Evolutionary conservation across 2,329 filamentous ascomycete genomes (phyloP), one percentile per base, ranked within the genome.

Genomic region (Ophiostoma piceae): DNA sequence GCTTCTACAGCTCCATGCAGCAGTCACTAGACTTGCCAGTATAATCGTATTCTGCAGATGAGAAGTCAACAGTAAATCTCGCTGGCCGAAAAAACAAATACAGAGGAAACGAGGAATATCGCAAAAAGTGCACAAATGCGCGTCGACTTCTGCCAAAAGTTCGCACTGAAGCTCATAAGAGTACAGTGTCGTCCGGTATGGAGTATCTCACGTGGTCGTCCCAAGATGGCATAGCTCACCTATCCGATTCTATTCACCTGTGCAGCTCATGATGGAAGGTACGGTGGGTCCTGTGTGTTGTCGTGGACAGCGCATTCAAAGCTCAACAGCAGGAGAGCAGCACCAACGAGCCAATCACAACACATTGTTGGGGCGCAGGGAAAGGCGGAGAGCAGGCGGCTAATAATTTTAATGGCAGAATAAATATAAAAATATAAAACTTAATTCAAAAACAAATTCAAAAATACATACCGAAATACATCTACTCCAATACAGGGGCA

Each of bases 401-500:
- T 26, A 57, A 26, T 68, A 67, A 54, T 65, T 26, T 12, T 39
- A 65, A 12, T 39, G 19, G n/a, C 62, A 65, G 32, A 69, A 51
- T 69, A 69, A 69, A 69, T 70, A 60, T 66, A 71, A 47, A 71
- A 70, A 70, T 64, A 47, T 39, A 47, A 69, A 72, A 73, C 67
- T 66, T 71, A 71, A 70, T 57, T 69, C 43, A 64, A 67, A 64
- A 71, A 71, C 41, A 68, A 22, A 35, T 62, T 51, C 14, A 57
- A 71, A 70, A 67, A 29, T 43, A 41, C 26, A 62, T 62, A 67
- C 14, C 65, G 70, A 70, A 66, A 41, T 43, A 41, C 26, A 66
- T 32, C 47, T 66, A 57, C 60, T 39, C 22, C 35, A 29, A 51
- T 14, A 43, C 35, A 26, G 37, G 64, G 65, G 65, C 37, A 26